These are phyloP conservation scores for Auricularia auricula-judae DNA, from an alignment of 768 basidiomycete genomes.

Conservation along the genomic window DNA sequence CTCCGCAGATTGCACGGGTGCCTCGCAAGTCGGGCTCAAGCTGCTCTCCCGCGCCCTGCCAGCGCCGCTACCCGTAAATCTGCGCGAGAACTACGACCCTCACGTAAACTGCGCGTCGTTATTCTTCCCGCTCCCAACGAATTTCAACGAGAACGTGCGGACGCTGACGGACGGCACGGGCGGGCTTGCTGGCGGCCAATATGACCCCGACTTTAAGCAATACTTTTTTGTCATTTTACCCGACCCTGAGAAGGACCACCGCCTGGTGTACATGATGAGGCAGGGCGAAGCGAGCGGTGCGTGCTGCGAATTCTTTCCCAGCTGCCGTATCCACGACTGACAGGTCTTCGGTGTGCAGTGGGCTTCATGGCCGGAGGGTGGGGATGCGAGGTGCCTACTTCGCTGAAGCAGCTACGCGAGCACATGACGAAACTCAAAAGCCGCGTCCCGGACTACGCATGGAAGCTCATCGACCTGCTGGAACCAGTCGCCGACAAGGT, in stretches of 20 bases:
- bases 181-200: neutral
- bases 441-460: neutral
- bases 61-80: neutral
- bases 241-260: too few species aligned
- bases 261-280: too few species aligned
- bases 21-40: neutral
- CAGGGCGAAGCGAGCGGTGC: too few species aligned
- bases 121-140: constrained; percentile 8
- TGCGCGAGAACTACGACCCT: constrained; percentile 13
- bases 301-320: neutral
- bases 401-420: too few species aligned
- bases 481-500: too few species aligned
- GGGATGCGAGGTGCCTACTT: too few species aligned
- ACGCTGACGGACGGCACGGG: neutral
- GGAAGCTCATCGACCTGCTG: too few species aligned
- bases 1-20: neutral
- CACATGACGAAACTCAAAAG: neutral
- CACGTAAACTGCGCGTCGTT: constrained; percentile 13
- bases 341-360: too few species aligned
- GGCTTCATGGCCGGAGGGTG: too few species aligned
- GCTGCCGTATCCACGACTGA: too few species aligned
- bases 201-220: neutral
- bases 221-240: too few species aligned
- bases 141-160: constrained; percentile 6
- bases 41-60: neutral